Percentiles rank a stretch among this genome's conserved stretches.
Evolutionary conservation across 805 yeast genomes (phyloP).

Genomic region (Starmerella asiatica): DNA sequence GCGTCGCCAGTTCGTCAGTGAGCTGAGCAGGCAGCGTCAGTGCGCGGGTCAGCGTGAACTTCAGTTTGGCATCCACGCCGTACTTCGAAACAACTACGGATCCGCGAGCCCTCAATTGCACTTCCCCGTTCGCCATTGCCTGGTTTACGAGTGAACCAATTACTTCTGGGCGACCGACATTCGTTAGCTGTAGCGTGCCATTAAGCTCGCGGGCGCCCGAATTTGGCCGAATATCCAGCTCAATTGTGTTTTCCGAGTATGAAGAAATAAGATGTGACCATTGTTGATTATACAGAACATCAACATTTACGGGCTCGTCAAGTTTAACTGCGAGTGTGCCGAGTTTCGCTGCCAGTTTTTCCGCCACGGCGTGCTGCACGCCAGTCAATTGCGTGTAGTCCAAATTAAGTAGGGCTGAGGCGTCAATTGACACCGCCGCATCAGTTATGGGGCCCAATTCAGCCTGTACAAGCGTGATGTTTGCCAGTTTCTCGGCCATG

Average conservation of each 20-base stretch:
- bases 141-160: conserved; percentile 7
- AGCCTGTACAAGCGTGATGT: conserved; percentile 3
- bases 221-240: not conserved
- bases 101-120: conserved; percentile 9
- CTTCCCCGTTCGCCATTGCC: conserved; percentile 4
- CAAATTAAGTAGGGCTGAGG: conserved; percentile 1
- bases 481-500: conserved; percentile 2
- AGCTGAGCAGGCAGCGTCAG: conserved; percentile 9
- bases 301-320: conserved; percentile 5
- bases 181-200: conserved; percentile 2
- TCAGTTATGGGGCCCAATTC: conserved; percentile 1
- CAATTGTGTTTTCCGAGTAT: not conserved
- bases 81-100: conserved; percentile 8
- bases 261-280: conserved; percentile 7
- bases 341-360: conserved; percentile 1
- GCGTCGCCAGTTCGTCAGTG: conserved; percentile 11
- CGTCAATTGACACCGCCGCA: conserved; percentile 1
- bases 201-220: not conserved
- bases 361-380: not conserved
- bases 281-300: not conserved
- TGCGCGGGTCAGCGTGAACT: conserved; percentile 3
- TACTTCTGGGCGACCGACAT: conserved; percentile 16
- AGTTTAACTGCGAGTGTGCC: conserved; percentile 1
- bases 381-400: conserved; percentile 8
- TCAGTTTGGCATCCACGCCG: conserved; percentile 13